Base-by-base conservation (phyloP, 2,329 filamentous ascomycete species). In the Aureobasidium vineae region DNA sequence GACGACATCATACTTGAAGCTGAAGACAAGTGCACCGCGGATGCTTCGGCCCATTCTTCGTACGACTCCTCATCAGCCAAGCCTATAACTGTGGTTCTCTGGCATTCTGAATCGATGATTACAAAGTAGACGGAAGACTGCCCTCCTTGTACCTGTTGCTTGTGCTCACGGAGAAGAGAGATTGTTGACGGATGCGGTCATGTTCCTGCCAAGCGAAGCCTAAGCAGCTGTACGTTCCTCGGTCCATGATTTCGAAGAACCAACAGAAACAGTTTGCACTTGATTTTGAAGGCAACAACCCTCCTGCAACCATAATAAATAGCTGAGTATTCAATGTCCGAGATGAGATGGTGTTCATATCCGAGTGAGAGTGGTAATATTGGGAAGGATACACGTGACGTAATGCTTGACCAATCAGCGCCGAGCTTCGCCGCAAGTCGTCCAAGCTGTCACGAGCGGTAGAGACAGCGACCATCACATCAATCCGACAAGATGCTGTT, bases 401-500 rank as follows among this genome's bases (percentile, higher is more conserved):
- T 52, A 45, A 63, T 52, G 26, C 10, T 28, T 5, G n/a, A 19
- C 59, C 59, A 63, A 63, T 63, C 59, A 63, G 43, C 15, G 60
- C 5, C 36, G 47, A 53, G 26, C 15, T 15, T 31, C 36, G 47
- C 60, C 49, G 49, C 45, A 43, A 33, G 31, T 38, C 23, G 28
- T 63, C 26, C 47, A 43, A 63, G 60, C 60, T 63, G 60, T 43
- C 28, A 31, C 31, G 3, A 28, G 59, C 16, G 23, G 23, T 6
- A 13, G 8, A 40, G 43, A 40, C 43, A n/a, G 43, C 59, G 49
- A 53, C 60, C 38, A 43, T 31, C 60, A 53, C 60, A 53, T 53
- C 60, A 53, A 63, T 8, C 26, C 49, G 60, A 49, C 56, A 71
- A 61, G 49, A 75, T 76, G 74, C 71, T 75, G 60, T 76, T 76